A percentile compares a stretch with the other conserved stretches of the same genome.
These are phyloP conservation scores for Sodiomyces alkalinus DNA, from an alignment of 2,329 filamentous ascomycete genomes.

Conservation along the genomic window DNA sequence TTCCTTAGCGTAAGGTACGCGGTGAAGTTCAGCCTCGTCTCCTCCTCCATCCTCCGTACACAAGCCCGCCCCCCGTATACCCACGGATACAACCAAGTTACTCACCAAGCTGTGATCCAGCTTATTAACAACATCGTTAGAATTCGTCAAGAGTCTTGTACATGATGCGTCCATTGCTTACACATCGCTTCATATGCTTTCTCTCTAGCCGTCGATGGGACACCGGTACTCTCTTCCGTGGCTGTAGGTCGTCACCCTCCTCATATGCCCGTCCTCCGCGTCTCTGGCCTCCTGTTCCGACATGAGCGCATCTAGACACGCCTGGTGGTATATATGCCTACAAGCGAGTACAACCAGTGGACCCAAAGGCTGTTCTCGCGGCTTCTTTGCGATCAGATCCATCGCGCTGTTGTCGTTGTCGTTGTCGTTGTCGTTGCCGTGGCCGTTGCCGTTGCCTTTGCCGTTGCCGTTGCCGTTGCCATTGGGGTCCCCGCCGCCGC, in stretches of 20 bases:
- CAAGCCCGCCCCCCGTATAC: too few species aligned
- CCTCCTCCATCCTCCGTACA: too few species aligned
- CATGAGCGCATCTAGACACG: constrained; percentile 51
- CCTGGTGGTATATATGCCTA: constrained; percentile 55
- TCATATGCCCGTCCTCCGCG: constrained; percentile 22
- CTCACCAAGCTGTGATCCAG: too few species aligned
- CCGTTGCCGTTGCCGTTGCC: too few species aligned
- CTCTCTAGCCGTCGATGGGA: constrained; percentile 36
- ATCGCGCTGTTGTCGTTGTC: constrained; percentile 17
- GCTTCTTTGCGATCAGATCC: constrained; percentile 11
- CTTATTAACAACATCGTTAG: too few species aligned
- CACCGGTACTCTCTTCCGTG: constrained; percentile 36
- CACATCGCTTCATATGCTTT: neutral
- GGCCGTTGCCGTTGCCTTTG: constrained; percentile 38
- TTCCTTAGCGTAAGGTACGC: too few species aligned
- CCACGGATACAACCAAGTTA: too few species aligned
- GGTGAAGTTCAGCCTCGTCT: too few species aligned
- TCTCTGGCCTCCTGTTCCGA: constrained; percentile 31
- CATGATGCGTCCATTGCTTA: constrained; percentile 5
- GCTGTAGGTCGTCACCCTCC: constrained; percentile 24
- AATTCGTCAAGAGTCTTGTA: constrained; percentile 7
- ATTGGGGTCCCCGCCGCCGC: too few species aligned
- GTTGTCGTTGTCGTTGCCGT: constrained; percentile 23
- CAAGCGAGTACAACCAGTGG: constrained; percentile 54
- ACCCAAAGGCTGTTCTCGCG: constrained; percentile 36